Conservation (phyloP, 257 asterid species). For the Solanum habrochaites region DNA sequence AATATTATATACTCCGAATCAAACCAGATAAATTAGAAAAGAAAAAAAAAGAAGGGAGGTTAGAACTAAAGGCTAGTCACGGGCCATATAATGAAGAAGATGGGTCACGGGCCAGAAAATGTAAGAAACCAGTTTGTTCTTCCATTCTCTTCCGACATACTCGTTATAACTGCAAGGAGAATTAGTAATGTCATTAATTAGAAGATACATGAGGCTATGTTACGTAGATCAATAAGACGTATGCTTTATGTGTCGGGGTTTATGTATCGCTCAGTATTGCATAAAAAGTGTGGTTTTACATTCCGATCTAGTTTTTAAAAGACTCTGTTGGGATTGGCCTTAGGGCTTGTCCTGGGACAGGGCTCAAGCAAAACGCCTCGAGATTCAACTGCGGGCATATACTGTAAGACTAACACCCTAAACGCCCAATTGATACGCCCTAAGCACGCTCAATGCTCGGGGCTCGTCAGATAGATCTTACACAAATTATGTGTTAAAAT, state of each 20-base stretch:
- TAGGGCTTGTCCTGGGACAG: too few relatives aligned
- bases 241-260: fast-evolving
- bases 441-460: background rate
- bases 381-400: background rate
- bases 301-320: too few relatives aligned
- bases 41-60: background rate
- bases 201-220: background rate
- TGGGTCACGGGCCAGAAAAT: background rate
- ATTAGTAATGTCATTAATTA: background rate
- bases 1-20: background rate
- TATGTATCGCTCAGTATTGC: background rate
- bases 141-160: background rate
- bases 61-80: background rate
- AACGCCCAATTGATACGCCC: background rate
- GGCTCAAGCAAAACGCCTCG: background rate
- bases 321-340: too few relatives aligned
- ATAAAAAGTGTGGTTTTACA: background rate
- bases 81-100: background rate
- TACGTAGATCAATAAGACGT: too few relatives aligned
- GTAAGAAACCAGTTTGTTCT: background rate
- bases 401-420: background rate
- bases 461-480: background rate
- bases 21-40: background rate
- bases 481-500: background rate
- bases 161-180: background rate